Base-by-base conservation (phyloP, 2,329 filamentous ascomycete species). In the Cladosporium sphaerospermum region DNA sequence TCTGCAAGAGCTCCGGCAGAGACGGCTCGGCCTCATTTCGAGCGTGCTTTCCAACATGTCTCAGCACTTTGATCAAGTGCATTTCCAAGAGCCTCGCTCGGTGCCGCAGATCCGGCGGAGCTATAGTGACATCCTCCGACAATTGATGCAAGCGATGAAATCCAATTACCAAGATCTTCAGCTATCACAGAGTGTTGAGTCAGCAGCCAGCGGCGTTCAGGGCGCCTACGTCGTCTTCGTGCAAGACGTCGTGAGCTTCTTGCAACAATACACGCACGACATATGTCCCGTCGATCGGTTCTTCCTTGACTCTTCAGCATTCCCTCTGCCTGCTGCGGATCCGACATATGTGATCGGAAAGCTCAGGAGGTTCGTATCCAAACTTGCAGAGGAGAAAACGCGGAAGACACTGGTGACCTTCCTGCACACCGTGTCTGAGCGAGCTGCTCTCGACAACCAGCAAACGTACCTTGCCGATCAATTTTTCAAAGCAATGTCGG, bases 311-410 rank as follows among this genome's bases (percentile, higher is more conserved):
- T 80, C 81, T 1, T 69, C 73, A 1, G 73, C 75, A 0, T 85
- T 85, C 62, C 82, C 82, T 2, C 69, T 84, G 4, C 82, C 82
- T 5, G 73, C 74, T 2, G 71, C 69, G 2, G 82, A 85, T 61
- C 82, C 82, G 2, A 78, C 74, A 0, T 85, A 85, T 62, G 80
- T 85, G 19, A 77, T 83, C 4, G 81, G 79, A 8, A 76, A 76
- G 54, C 68, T 85, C 32, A 81, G 79, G 57, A 76, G 79, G 42
- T 85, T 84, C 56, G 76, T 74, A 10, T 71, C 78, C 1, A 81
- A 78, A 58, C 67, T 83, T 13, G 31, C 31, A 9, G 72, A 77
- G 19, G 57, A 68, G 7, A 75, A 75, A 54, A 73, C 74, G 9
- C 71, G 75, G 6, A 82, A 79, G 57, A 74, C 81, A 54, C 69